A percentile compares a stretch with the other conserved stretches of the same genome.
Conservation (phyloP, 2,329 filamentous ascomycete genomes). For the Trichoderma guizhouense region DNA sequence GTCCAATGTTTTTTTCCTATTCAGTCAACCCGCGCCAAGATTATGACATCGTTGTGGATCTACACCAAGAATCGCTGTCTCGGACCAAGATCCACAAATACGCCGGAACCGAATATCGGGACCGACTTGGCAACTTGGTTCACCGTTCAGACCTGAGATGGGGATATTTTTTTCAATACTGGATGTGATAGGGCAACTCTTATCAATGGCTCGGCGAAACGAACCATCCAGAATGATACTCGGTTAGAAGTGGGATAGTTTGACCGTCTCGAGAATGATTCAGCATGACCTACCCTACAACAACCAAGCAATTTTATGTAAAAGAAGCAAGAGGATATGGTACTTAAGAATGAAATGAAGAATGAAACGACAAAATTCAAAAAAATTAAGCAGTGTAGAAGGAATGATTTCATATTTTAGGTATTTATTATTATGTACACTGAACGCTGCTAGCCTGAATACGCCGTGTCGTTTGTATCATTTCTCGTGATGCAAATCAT, state of each 20-base stretch:
- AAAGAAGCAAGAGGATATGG: background rate
- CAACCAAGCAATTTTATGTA: background rate
- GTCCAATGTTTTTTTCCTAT: background rate
- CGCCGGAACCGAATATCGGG: background rate
- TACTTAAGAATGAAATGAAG: background rate
- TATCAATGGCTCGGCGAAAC: background rate
- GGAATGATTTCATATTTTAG: background rate
- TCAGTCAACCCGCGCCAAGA: background rate
- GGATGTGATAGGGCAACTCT: background rate
- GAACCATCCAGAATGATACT: background rate
- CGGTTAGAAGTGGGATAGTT: background rate
- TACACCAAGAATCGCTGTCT: background rate
- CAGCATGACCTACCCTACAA: background rate
- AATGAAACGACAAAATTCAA: background rate
- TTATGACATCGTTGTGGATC: slow-evolving; percentile 12
- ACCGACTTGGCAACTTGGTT: background rate
- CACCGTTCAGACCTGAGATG: background rate
- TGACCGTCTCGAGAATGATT: background rate
- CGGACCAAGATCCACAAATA: slow-evolving; percentile 8
- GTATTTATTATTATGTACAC: background rate
- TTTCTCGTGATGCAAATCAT: background rate
- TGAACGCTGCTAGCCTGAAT: background rate
- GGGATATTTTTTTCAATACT: background rate
- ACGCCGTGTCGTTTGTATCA: background rate
- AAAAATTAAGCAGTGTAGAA: background rate